Evolutionary conservation across 2,329 filamentous ascomycete species (phyloP).

Genomic region (Leptodontidium sp.): DNA sequence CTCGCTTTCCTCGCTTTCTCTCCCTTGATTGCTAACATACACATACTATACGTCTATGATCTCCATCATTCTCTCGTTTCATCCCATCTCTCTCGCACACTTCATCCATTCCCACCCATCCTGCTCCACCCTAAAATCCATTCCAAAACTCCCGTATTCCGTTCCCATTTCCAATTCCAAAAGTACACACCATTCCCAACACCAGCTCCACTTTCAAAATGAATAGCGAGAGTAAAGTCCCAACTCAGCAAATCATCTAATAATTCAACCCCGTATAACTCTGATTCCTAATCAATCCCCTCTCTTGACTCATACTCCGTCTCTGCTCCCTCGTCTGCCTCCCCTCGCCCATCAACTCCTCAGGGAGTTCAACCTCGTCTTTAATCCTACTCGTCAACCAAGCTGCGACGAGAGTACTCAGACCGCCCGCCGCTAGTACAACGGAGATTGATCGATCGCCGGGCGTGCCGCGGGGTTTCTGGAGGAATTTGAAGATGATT

Average conservation of each 20-base stretch:
- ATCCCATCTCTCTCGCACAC: no score
- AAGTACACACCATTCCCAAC: no score
- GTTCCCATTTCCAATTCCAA: no score
- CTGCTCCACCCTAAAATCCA: no score
- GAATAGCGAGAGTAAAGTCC: not conserved
- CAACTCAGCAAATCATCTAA: constrained; percentile 8
- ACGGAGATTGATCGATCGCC: constrained; percentile 89
- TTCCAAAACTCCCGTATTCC: no score
- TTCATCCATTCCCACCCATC: no score
- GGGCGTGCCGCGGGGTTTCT: constrained; percentile 85
- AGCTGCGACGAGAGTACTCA: constrained; percentile 79
- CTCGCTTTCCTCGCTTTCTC: no score
- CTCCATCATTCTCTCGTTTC: no score
- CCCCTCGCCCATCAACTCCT: constrained; percentile 29
- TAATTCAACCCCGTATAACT: constrained; percentile 34
- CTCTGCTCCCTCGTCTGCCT: constrained; percentile 15
- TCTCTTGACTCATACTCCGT: constrained; percentile 27
- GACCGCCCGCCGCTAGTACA: constrained; percentile 84
- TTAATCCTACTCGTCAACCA: constrained; percentile 58
- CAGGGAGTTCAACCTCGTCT: constrained; percentile 44
- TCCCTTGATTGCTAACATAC: no score
- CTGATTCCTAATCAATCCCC: constrained; percentile 25
- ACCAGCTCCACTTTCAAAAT: no score
- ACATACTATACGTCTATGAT: no score
- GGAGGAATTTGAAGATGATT: constrained; percentile 82